A percentile compares a stretch with the other conserved stretches of the same genome.
These are phyloP conservation scores for Saxispiralis lemnorum DNA, from an alignment of 495 filamentous ascomycete genomes.

Conservation along the genomic window DNA sequence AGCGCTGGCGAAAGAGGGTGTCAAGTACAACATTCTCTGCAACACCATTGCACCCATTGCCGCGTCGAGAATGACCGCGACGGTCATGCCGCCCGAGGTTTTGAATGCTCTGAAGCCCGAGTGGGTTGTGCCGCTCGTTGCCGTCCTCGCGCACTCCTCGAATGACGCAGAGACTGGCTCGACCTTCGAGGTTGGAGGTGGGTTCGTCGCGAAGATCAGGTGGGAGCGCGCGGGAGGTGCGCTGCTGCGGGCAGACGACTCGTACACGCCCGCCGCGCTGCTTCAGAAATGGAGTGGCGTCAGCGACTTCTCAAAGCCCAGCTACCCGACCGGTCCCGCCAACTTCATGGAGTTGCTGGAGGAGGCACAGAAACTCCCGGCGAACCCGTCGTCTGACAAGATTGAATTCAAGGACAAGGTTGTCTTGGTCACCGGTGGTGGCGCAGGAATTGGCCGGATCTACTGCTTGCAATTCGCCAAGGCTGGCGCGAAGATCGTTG, in stretches of 20 bases:
- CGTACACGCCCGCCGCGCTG: conserved; percentile 74
- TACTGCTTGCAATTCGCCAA: conserved; percentile 88
- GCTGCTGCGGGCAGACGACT: conserved; percentile 74
- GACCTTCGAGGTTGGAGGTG: conserved; percentile 89
- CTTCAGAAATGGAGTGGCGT: conserved; percentile 78
- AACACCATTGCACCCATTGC: conserved; percentile 96
- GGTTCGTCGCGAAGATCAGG: conserved; percentile 78
- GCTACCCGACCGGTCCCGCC: conserved; percentile 69
- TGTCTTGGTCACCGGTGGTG: conserved; percentile 81
- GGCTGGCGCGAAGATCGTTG: conserved; percentile 73
- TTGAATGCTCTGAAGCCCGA: conserved; percentile 80
- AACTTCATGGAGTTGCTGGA: conserved; percentile 82
- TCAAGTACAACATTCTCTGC: conserved; percentile 93
- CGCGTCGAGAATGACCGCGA: conserved; percentile 91
- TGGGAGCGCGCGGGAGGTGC: conserved; percentile 92
- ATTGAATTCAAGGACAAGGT: conserved; percentile 82
- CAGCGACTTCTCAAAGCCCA: conserved; percentile 67
- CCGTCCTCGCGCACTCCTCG: conserved; percentile 71
- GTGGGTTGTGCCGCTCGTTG: conserved; percentile 90
- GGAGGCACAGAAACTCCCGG: conserved; percentile 55
- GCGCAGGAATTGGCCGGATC: conserved; percentile 76
- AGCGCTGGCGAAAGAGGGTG: conserved; percentile 91
- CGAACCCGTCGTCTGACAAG: conserved; percentile 53
- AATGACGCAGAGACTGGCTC: conserved; percentile 70
- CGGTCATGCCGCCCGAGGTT: conserved; percentile 90